These are phyloP conservation scores for Tripterygium wilfordii DNA, from an alignment of 177 flowering plant genomes.

Conservation along the genomic window DNA sequence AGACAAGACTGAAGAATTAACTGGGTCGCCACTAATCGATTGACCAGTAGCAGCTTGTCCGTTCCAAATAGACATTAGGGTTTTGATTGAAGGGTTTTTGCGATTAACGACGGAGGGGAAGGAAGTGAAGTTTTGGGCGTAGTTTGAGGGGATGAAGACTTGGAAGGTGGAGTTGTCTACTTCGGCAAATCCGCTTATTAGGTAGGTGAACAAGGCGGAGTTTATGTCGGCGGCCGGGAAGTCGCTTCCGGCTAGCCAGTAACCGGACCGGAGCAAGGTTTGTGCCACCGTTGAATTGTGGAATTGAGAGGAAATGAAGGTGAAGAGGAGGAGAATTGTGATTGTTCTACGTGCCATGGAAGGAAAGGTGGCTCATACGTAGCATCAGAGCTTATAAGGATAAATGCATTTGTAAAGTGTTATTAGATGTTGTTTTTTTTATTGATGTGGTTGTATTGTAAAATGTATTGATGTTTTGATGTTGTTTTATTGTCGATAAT, in stretches of 20 bases:
- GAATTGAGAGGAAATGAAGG: background rate
- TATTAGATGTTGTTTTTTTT: too few species aligned
- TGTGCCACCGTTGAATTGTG: conserved; percentile 4
- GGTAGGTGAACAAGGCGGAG: conserved; percentile 24
- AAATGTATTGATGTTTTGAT: too few species aligned
- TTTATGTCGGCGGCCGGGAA: conserved; percentile 17
- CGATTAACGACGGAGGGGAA: conserved; percentile 16
- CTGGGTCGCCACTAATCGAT: conserved; percentile 4
- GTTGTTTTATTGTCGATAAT: too few species aligned
- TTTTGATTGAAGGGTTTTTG: conserved; percentile 20
- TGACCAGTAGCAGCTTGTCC: too few species aligned
- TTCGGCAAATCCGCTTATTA: conserved; percentile 24
- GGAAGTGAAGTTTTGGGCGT: conserved; percentile 12
- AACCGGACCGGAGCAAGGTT: conserved; percentile 14
- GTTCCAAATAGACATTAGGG: too few species aligned
- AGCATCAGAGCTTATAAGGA: too few species aligned
- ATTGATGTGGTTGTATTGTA: too few species aligned
- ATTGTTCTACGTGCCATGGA: too few species aligned
- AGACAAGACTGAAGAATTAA: background rate
- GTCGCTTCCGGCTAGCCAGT: conserved; percentile 15
- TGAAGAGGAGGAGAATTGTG: too few species aligned
- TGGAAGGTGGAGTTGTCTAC: conserved; percentile 14
- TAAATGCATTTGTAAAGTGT: too few species aligned
- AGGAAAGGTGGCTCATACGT: too few species aligned
- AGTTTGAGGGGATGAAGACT: conserved; percentile 9